A percentile compares a stretch with the other conserved stretches of the same genome.
Evolutionary conservation across 176 grass and related monocot genomes (phyloP).

Genomic region (Rhynchospora pubera): DNA sequence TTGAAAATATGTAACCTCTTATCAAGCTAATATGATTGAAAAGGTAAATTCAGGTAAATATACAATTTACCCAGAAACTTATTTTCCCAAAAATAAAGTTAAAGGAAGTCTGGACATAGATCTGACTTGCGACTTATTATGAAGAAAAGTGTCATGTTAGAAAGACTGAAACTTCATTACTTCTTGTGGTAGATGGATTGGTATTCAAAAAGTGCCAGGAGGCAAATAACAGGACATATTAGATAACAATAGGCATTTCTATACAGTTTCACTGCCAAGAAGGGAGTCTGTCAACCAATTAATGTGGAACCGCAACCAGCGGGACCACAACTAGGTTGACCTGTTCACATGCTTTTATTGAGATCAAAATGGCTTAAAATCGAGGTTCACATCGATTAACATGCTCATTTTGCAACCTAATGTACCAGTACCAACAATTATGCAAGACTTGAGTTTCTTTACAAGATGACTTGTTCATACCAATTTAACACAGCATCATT

Average conservation of each 20-base stretch:
- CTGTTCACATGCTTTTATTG: background rate
- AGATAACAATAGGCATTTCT: background rate
- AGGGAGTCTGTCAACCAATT: background rate
- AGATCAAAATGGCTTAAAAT: background rate
- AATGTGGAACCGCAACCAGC: background rate
- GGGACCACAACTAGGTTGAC: background rate
- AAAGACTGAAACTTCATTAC: background rate
- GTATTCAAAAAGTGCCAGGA: background rate
- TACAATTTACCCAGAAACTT: background rate
- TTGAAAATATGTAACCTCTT: background rate
- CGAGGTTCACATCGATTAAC: background rate
- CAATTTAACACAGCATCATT: slow-evolving; percentile 68
- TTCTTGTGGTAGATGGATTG: background rate
- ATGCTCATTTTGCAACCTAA: background rate
- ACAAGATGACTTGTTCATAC: slow-evolving; percentile 24
- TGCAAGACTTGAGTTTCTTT: background rate
- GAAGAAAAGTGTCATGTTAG: background rate
- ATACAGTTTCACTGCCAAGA: background rate
- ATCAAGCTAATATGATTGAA: background rate
- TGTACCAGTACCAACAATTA: background rate
- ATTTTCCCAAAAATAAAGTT: background rate
- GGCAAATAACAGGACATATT: background rate
- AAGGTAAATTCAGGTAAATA: background rate
- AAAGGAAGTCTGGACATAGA: background rate
- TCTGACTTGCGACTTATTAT: background rate